A percentile compares a stretch with the other conserved stretches of the same genome.
Evolutionary conservation across 345 rosid genomes (phyloP).

Genomic region (Durio zibethinus): DNA sequence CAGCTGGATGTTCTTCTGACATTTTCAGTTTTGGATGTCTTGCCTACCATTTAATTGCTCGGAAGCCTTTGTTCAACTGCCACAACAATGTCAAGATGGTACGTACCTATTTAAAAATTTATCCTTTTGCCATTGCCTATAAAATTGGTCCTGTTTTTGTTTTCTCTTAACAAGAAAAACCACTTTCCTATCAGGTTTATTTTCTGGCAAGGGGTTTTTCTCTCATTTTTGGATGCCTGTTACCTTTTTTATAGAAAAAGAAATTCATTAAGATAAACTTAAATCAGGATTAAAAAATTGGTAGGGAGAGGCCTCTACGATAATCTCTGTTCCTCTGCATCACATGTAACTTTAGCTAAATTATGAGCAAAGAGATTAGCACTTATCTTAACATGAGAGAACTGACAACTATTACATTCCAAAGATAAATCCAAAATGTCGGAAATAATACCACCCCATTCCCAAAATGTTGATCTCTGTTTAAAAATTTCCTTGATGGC

Average conservation of each 20-base stretch:
- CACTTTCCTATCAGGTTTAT: neutral
- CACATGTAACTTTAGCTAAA: too few species aligned
- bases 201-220: neutral
- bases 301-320: too few species aligned
- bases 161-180: neutral
- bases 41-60: constrained; percentile 84
- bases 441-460: too few species aligned
- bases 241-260: neutral
- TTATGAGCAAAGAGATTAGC: too few species aligned
- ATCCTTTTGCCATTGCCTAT: neutral
- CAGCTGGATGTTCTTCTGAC: constrained; percentile 76
- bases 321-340: too few species aligned
- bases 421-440: too few species aligned
- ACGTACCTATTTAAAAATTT: constrained; percentile 18
- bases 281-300: too few species aligned
- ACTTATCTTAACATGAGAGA: too few species aligned
- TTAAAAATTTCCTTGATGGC: too few species aligned
- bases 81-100: constrained; percentile 98
- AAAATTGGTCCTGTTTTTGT: neutral
- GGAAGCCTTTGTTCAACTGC: constrained; percentile 88
- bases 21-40: constrained; percentile 96
- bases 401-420: too few species aligned
- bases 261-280: neutral
- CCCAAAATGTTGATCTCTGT: too few species aligned
- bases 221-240: neutral